A percentile compares a stretch with the other conserved stretches of the same genome.
Conservation (phyloP, 257 asterid genomes). For the Scutellaria galericulata region DNA sequence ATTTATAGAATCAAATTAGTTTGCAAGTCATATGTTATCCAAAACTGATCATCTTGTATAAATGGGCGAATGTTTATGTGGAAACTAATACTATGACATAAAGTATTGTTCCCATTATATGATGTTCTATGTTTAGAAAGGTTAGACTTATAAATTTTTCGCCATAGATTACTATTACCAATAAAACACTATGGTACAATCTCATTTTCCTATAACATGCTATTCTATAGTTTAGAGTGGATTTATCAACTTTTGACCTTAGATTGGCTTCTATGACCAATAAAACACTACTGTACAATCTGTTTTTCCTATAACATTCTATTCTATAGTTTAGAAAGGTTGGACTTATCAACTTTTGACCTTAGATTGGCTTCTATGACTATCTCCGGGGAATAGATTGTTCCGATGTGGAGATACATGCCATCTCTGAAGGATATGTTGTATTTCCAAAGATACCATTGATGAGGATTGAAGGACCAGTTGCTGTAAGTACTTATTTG, state of each 20-base stretch:
- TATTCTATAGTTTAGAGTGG: conserved; percentile 26
- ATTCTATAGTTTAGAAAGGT: conserved; percentile 16
- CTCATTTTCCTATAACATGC: conserved; percentile 1
- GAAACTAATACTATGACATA: neutral
- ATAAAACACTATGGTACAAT: conserved; percentile 6
- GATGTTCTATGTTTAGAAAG: too few species aligned
- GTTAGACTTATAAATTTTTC: too few species aligned
- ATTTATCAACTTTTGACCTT: conserved; percentile 36
- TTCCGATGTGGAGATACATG: conserved; percentile 89
- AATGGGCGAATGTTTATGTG: neutral
- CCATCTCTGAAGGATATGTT: conserved; percentile 92
- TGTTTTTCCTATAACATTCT: conserved; percentile 1
- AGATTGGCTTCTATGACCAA: conserved; percentile 74
- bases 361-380: conserved; percentile 78
- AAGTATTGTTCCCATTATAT: too few species aligned
- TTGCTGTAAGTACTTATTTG: conserved; percentile 72
- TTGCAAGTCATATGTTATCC: conserved; percentile 8
- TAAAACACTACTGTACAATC: too few species aligned
- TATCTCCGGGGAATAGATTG: conserved; percentile 86
- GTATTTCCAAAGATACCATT: conserved; percentile 95
- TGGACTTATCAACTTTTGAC: conserved; percentile 35
- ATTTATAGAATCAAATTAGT: conserved; percentile 12
- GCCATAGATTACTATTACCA: too few species aligned
- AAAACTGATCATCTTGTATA: conserved; percentile 21
- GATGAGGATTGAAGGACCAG: conserved; percentile 97